Evolutionary conservation across 1,284 basidiomycete species (phyloP), one percentile per base, ranked within the genome.

Genomic region (Naganishia sp.): DNA sequence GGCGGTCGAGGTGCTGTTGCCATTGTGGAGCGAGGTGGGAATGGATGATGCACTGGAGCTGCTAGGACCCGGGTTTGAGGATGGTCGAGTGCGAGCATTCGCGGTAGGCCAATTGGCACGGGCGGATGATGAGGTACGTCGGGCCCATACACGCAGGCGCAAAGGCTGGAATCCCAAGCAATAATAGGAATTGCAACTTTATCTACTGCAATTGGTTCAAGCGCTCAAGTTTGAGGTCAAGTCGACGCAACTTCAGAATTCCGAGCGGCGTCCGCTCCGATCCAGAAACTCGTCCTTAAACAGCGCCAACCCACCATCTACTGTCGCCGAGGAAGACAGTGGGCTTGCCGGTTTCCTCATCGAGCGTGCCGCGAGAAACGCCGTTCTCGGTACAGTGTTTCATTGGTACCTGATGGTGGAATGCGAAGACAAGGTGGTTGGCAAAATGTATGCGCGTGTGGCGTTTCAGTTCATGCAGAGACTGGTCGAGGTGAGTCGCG

Each of bases 401-500:
- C 90, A 96, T 76, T 99, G 96, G 96, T 99, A 99, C 74, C 86
- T 99, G 63, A 92, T 92, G 84, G 95, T 99, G 3, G 96, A 99
- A 78, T 88, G 89, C 53, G 80, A 87, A 31, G 85, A 85, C 9
- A 80, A 88, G 43, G 86, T 87, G 61, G 87, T 90, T 75, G 91
- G 91, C 2, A 91, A 91, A 81, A 91, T 98, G 87, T 99, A 94
- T 75, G 90, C 87, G 1, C 85, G 88, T 57, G 91, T 99, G 1
- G 90, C 91, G 11, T 90, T 86, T 79, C 89, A 88, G 67, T 98
- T 93, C 75, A 88, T 92, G 85, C 87, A 86, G 71, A 88, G 89
- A 77, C 86, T 96, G 46, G 81, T 89, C 2, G 90, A 95, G 84
- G 92, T 91, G 73, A 56, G 83, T 73, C 21, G 18, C 48, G 45